Percentiles rank a stretch among this genome's conserved stretches.
Evolutionary conservation across 768 basidiomycete genomes (phyloP).

Genomic region (Tephrocybe sp.): DNA sequence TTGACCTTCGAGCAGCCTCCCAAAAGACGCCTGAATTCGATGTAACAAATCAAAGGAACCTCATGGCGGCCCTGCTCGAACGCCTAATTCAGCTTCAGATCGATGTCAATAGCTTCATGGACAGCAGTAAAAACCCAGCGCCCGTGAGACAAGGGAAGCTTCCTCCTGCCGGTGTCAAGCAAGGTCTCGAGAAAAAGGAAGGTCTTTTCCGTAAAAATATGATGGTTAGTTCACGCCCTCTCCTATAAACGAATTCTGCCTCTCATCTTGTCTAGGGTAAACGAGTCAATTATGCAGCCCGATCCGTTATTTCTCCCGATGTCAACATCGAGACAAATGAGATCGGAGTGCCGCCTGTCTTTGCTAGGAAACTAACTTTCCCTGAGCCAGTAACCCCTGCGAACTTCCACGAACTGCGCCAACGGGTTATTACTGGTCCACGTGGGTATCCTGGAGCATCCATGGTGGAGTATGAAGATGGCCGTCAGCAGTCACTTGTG

Average conservation of each 20-base stretch:
- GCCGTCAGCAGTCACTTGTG: constrained; percentile 82
- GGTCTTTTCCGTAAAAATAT: constrained; percentile 97
- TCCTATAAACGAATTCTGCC: not conserved
- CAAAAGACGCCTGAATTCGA: constrained; percentile 58
- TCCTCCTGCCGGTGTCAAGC: constrained; percentile 93
- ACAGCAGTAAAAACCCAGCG: constrained; percentile 92
- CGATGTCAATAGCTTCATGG: constrained; percentile 96
- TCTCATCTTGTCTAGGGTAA: constrained; percentile 66
- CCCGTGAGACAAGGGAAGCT: constrained; percentile 84
- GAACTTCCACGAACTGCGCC: constrained; percentile 87
- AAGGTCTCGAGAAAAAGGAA: constrained; percentile 97
- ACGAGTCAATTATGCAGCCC: constrained; percentile 98
- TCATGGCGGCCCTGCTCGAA: constrained; percentile 74
- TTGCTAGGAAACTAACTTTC: constrained; percentile 95
- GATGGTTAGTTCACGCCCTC: constrained; percentile 69
- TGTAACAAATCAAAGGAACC: constrained; percentile 47
- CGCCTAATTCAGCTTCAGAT: constrained; percentile 86
- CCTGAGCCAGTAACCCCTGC: constrained; percentile 94
- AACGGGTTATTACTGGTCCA: constrained; percentile 89
- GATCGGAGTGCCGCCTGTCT: constrained; percentile 97
- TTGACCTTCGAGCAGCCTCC: constrained; percentile 59
- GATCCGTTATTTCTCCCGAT: constrained; percentile 99
- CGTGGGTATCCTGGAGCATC: constrained; percentile 89
- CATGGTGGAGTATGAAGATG: constrained; percentile 95
- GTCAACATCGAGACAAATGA: constrained; percentile 99